Conservation (phyloP, 1,284 basidiomycete species). For the Lentinus polychrous region DNA sequence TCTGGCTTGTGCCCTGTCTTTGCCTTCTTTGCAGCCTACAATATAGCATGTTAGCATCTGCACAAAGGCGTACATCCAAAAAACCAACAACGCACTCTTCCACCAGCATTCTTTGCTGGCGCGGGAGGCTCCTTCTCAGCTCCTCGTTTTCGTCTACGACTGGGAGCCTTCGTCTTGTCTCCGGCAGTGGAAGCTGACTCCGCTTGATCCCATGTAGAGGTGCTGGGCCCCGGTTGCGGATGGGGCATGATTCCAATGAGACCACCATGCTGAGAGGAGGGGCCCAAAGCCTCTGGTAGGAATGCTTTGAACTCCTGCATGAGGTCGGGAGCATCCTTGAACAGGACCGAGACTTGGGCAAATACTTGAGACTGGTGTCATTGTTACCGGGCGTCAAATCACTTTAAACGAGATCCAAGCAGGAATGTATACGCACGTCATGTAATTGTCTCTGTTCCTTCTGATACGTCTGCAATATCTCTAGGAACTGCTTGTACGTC, state of each 20-base stretch:
- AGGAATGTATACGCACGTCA: conserved; percentile 55
- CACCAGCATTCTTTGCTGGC: conserved; percentile 21
- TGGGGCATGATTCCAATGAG: conserved; percentile 38
- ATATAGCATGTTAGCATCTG: conserved; percentile 7
- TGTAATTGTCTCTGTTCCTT: conserved; percentile 87
- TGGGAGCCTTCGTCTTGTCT: conserved; percentile 34
- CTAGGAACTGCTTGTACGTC: conserved; percentile 97
- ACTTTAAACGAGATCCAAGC: neutral
- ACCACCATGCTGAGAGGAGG: conserved; percentile 28
- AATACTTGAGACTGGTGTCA: conserved; percentile 68
- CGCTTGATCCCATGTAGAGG: conserved; percentile 21
- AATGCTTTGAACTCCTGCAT: conserved; percentile 96
- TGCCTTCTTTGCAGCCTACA: conserved; percentile 44
- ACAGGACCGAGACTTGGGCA: conserved; percentile 87
- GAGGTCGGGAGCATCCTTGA: conserved; percentile 90
- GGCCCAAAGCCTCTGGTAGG: conserved; percentile 65
- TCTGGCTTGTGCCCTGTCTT: conserved; percentile 51
- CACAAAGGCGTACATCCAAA: neutral
- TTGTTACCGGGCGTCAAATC: neutral
- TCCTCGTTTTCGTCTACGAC: conserved; percentile 44
- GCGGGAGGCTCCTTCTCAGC: conserved; percentile 55
- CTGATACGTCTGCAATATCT: conserved; percentile 97
- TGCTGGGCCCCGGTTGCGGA: conserved; percentile 26
- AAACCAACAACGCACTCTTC: conserved; percentile 18
- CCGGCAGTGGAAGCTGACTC: conserved; percentile 36